Conservation (phyloP, 2,329 filamentous ascomycete species). For the Monilinia polystroma region DNA sequence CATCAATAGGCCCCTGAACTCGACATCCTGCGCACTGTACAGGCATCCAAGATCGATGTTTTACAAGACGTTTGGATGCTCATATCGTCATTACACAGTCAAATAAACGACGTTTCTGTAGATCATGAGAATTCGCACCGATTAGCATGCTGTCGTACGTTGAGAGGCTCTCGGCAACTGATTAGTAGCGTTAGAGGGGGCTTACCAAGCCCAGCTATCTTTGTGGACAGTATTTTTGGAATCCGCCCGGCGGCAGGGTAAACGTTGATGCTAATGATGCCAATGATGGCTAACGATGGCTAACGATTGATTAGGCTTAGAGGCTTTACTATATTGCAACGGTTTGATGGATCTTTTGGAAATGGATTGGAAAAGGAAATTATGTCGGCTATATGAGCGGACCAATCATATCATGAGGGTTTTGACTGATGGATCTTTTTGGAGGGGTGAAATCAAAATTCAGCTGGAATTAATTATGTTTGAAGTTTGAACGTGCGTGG, state of each 20-base stretch:
- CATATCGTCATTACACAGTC: slow-evolving; percentile 3
- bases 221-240: slow-evolving; percentile 11
- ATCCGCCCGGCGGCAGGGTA: slow-evolving; percentile 1
- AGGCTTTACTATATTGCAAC: background rate
- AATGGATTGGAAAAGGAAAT: background rate
- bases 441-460: slow-evolving; percentile 5
- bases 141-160: slow-evolving; percentile 8
- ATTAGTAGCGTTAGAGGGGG: background rate
- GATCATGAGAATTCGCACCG: slow-evolving; percentile 15
- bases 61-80: background rate
- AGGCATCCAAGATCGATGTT: background rate
- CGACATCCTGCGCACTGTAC: background rate
- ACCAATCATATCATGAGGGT: background rate
- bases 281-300: too few relatives aligned
- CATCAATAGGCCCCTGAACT: slow-evolving; percentile 8
- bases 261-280: background rate
- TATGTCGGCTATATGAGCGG: slow-evolving; percentile 3
- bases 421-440: background rate
- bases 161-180: too few relatives aligned
- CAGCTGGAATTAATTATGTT: background rate
- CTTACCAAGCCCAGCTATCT: slow-evolving; percentile 9
- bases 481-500: background rate
- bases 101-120: background rate
- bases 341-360: slow-evolving; percentile 12
- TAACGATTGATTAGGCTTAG: background rate